Conservation (phyloP, 2,329 filamentous ascomycete genomes). For the Cercospora sp. region DNA sequence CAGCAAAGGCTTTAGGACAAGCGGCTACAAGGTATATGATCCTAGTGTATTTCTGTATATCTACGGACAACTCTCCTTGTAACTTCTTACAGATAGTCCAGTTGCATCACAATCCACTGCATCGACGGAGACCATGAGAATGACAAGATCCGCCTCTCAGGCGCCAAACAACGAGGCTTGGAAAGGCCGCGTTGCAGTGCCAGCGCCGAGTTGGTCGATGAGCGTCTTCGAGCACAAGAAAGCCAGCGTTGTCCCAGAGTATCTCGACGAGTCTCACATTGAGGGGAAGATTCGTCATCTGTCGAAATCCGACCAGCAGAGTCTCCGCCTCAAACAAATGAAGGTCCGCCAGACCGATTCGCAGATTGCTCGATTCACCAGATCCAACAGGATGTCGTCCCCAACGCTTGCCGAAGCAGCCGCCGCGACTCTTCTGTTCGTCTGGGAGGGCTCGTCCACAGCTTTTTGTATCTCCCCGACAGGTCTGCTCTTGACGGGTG, state of each 20-base stretch:
- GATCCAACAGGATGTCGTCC: not conserved
- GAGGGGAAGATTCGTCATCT: not conserved
- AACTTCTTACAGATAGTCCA: not conserved
- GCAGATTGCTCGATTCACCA: constrained; percentile 14
- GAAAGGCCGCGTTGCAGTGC: not conserved
- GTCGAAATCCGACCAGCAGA: not conserved
- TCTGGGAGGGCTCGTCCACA: constrained; percentile 53
- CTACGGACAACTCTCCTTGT: not conserved
- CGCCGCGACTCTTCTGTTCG: constrained; percentile 47
- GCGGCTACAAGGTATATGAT: not conserved
- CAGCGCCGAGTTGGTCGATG: not conserved
- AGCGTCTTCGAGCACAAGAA: not conserved
- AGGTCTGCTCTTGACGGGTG: constrained; percentile 53
- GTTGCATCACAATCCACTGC: not conserved
- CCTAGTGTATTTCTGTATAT: not conserved
- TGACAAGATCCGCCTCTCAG: not conserved
- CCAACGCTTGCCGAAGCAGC: constrained; percentile 15
- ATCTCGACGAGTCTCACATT: not conserved
- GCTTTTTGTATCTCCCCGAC: constrained; percentile 51
- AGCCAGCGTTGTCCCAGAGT: not conserved
- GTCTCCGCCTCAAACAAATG: constrained; percentile 19
- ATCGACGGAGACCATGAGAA: not conserved
- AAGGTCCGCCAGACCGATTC: constrained; percentile 17
- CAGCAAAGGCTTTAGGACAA: not conserved
- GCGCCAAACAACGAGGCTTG: not conserved